phyloP scores from a whole-genome alignment of 768 basidiomycete genomes.

The Fibroporia radiculosa region DNA sequence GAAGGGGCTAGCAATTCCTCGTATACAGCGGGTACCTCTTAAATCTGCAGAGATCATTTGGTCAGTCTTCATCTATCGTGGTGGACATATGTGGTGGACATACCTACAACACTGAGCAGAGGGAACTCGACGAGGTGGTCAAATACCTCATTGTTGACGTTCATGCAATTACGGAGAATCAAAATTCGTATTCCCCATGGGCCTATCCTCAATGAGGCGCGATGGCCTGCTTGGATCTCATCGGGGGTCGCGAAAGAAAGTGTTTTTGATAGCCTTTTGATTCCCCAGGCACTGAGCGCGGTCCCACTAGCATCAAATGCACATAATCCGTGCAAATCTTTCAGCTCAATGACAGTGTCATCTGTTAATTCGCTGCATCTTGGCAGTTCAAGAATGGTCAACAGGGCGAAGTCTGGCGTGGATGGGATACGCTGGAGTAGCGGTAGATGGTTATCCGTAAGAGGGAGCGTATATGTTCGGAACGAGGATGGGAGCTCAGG shows the following conservation, averaged over 20 bases:
- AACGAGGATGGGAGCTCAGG: constrained; percentile 40
- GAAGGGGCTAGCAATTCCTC: constrained; percentile 6
- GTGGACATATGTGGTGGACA: not conserved
- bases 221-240: not conserved
- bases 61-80: not conserved
- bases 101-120: constrained; percentile 52
- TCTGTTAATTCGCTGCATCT: constrained; percentile 52
- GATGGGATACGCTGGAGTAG: constrained; percentile 49
- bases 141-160: constrained; percentile 36
- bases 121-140: constrained; percentile 39
- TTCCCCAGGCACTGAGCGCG: constrained; percentile 40
- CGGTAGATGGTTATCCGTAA: constrained; percentile 46
- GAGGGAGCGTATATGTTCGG: constrained; percentile 36
- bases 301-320: constrained; percentile 63
- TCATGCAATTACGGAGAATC: constrained; percentile 43
- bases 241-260: constrained; percentile 30
- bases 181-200: constrained; percentile 56
- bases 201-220: constrained; percentile 26
- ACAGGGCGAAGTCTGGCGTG: constrained; percentile 49
- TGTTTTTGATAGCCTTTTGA: constrained; percentile 44
- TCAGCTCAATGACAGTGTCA: constrained; percentile 41
- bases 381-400: constrained; percentile 57
- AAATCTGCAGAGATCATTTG: constrained; percentile 16
- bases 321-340: constrained; percentile 42
- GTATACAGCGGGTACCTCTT: constrained; percentile 19